These are phyloP conservation scores for Zymoseptoria pseudotritici DNA, from an alignment of 2,329 filamentous ascomycete species.

Conservation along the genomic window DNA sequence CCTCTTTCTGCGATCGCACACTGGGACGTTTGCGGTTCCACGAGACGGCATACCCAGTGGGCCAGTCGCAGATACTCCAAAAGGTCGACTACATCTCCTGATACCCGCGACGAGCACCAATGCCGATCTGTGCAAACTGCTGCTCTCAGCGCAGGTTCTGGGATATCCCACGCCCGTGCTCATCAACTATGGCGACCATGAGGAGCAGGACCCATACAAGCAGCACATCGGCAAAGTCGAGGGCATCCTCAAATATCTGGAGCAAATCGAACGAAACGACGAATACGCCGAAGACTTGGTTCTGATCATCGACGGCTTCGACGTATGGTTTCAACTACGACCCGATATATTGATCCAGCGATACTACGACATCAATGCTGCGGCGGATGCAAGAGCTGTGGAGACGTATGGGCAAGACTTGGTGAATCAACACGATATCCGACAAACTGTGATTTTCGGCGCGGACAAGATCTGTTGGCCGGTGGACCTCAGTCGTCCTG, in stretches of 20 bases:
- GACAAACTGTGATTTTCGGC: constrained; percentile 24
- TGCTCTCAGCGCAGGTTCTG: constrained; percentile 51
- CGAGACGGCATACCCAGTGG: background rate
- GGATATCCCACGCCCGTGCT: constrained; percentile 53
- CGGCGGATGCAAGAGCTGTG: constrained; percentile 42
- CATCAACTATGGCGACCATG: constrained; percentile 37
- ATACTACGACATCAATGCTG: constrained; percentile 50
- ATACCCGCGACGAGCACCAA: constrained; percentile 44
- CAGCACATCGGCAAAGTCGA: constrained; percentile 40
- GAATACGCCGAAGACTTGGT: constrained; percentile 52
- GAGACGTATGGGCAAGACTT: constrained; percentile 2
- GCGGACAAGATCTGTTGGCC: constrained; percentile 28
- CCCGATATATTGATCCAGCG: constrained; percentile 55
- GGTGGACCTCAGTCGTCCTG: constrained; percentile 16
- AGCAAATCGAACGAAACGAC: constrained; percentile 26
- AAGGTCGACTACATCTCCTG: constrained; percentile 46
- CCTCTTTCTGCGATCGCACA: background rate
- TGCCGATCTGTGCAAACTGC: constrained; percentile 48
- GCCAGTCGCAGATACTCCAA: background rate
- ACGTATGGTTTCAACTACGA: constrained; percentile 59
- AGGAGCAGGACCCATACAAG: constrained; percentile 31
- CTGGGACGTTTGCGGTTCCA: background rate
- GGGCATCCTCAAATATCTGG: constrained; percentile 42
- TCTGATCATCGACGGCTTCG: constrained; percentile 56
- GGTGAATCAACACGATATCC: constrained; percentile 4